phyloP scores from a whole-genome alignment of 352 stramenopile genomes.

The Globisporangium nagaii region DNA sequence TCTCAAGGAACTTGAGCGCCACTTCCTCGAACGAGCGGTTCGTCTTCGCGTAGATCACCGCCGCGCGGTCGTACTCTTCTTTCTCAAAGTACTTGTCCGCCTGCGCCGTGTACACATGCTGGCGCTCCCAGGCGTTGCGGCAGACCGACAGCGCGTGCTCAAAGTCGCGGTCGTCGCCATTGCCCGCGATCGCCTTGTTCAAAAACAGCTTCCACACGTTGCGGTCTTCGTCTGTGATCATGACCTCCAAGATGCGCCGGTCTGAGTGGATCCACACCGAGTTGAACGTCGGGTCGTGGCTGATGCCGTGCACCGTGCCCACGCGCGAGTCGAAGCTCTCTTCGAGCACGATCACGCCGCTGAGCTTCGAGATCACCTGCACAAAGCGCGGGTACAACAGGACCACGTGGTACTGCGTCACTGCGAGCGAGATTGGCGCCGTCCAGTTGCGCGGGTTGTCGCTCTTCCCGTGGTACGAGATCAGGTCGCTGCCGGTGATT shows the following conservation, averaged over 20 bases:
- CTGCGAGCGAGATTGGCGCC: conserved; percentile 75
- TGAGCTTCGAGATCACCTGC: conserved; percentile 85
- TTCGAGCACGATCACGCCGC: conserved; percentile 81
- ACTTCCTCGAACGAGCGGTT: conserved; percentile 89
- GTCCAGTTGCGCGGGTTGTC: conserved; percentile 50
- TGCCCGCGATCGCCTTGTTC: conserved; percentile 75
- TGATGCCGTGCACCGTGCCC: conserved; percentile 58
- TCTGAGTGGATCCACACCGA: conserved; percentile 83
- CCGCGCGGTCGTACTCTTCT: conserved; percentile 80
- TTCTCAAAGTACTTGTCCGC: conserved; percentile 89
- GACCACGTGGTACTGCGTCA: conserved; percentile 92
- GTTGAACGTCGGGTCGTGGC: conserved; percentile 73
- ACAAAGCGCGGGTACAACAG: conserved; percentile 78
- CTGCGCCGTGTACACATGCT: conserved; percentile 84
- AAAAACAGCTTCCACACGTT: conserved; percentile 91
- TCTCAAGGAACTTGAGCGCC: conserved; percentile 89
- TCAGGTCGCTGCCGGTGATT: conserved; percentile 64
- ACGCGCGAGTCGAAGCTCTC: conserved; percentile 76
- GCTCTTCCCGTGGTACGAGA: conserved; percentile 64
- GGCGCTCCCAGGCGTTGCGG: conserved; percentile 71
- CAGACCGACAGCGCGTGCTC: conserved; percentile 84
- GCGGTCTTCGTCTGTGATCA: conserved; percentile 85
- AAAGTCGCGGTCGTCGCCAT: conserved; percentile 81
- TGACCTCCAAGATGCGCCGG: conserved; percentile 70
- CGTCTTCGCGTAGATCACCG: conserved; percentile 87